Conservation (phyloP, 805 yeast genomes). For the baker's yeast (Saccharomyces cerevisiae) region DNA sequence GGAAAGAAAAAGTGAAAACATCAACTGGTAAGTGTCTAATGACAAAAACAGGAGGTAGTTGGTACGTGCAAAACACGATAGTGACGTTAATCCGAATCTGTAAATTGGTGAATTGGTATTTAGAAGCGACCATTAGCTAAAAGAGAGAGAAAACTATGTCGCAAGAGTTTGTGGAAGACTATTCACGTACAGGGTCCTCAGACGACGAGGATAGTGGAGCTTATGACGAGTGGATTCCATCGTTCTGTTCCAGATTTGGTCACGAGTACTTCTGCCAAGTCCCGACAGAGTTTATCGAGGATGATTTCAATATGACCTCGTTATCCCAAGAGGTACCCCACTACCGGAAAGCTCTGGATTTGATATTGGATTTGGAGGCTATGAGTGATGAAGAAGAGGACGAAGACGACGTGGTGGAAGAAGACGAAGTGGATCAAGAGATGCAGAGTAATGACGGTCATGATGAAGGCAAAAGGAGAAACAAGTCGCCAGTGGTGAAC, state of each 20-base stretch:
- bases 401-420: conserved; percentile 12
- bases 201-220: conserved; percentile 26
- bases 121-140: background rate
- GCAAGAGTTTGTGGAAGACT: conserved; percentile 19
- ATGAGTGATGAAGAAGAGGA: conserved; percentile 33
- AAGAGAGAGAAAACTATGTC: conserved; percentile 10
- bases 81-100: background rate
- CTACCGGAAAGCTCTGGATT: conserved; percentile 84
- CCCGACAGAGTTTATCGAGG: conserved; percentile 86
- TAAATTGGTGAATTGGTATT: background rate
- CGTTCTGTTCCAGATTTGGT: conserved; percentile 69
- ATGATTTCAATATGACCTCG: conserved; percentile 93
- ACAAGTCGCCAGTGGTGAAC: conserved; percentile 38
- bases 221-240: conserved; percentile 69
- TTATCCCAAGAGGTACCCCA: conserved; percentile 77
- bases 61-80: background rate
- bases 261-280: conserved; percentile 91
- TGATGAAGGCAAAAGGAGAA: conserved; percentile 11
- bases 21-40: background rate
- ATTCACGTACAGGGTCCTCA: conserved; percentile 15
- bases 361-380: conserved; percentile 75
- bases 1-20: background rate
- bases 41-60: background rate
- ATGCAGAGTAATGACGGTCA: background rate
- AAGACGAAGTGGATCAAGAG: conserved; percentile 5